A percentile compares a stretch with the other conserved stretches of the same genome.
Evolutionary conservation across 768 basidiomycete species (phyloP).

Genomic region (Leccinum sublutescens): DNA sequence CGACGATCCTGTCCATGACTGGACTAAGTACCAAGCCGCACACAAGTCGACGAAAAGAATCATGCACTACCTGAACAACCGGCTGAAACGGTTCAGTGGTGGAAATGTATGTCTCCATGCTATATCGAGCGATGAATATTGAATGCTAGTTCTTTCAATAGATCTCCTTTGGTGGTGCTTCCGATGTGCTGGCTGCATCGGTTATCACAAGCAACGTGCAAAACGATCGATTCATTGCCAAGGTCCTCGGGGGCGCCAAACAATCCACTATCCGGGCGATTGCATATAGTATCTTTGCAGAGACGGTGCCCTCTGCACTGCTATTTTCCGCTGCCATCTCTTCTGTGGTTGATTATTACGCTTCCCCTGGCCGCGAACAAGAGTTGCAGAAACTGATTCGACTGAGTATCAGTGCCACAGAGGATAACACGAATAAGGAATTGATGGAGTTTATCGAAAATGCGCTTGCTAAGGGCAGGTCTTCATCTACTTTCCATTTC

Average conservation of each 20-base stretch:
- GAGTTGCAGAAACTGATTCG: constrained; percentile 38
- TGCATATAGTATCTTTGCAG: constrained; percentile 49
- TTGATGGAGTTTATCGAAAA: constrained; percentile 46
- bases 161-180: constrained; percentile 19
- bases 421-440: constrained; percentile 23
- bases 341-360: constrained; percentile 60
- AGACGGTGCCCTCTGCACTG: constrained; percentile 53
- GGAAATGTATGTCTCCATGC: constrained; percentile 18
- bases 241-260: constrained; percentile 5
- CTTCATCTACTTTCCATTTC: not conserved
- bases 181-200: constrained; percentile 19
- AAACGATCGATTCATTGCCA: constrained; percentile 21
- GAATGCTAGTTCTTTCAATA: not conserved
- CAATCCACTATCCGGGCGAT: constrained; percentile 31
- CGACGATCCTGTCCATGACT: constrained; percentile 29
- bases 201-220: constrained; percentile 23
- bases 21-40: constrained; percentile 32
- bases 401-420: constrained; percentile 30
- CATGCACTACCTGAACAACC: constrained; percentile 23
- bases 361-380: constrained; percentile 37
- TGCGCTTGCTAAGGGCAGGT: constrained; percentile 42
- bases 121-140: not conserved
- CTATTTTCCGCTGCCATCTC: constrained; percentile 56
- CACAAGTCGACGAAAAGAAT: constrained; percentile 26
- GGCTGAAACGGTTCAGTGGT: constrained; percentile 18